A percentile compares a stretch with the other conserved stretches of the same genome.
Evolutionary conservation across 2,329 filamentous ascomycete species (phyloP).

Genomic region (Elsinoe perseae): DNA sequence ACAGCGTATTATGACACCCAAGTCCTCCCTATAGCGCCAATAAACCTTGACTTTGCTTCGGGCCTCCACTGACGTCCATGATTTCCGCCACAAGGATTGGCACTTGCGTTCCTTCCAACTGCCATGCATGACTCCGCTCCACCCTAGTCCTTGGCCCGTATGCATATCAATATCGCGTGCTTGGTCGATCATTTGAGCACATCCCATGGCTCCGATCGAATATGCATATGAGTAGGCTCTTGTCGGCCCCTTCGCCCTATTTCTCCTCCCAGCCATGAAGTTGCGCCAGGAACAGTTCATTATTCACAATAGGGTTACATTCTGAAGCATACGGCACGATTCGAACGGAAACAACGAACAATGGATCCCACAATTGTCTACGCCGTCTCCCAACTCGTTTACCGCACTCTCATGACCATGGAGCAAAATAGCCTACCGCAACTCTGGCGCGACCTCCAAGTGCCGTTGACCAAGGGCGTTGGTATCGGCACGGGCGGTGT

Average conservation of each 20-base stretch:
- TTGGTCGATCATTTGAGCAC: not conserved
- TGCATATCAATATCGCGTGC: not conserved
- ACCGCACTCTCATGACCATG: slow-evolving; percentile 11
- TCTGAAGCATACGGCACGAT: no score
- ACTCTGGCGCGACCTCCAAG: not conserved
- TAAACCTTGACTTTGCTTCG: no score
- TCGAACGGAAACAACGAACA: not conserved
- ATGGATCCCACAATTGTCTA: slow-evolving; percentile 10
- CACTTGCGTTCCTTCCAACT: slow-evolving; percentile 5
- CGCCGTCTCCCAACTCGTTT: slow-evolving; percentile 12
- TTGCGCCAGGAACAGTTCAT: no score
- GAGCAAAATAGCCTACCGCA: slow-evolving; percentile 4
- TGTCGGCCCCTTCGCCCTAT: no score
- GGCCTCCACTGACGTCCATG: not conserved
- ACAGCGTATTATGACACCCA: not conserved
- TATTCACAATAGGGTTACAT: no score
- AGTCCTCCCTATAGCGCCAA: not conserved
- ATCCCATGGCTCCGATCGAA: not conserved
- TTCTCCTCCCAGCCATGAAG: no score
- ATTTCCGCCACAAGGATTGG: slow-evolving; percentile 1
- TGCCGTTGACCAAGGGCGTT: slow-evolving; percentile 12
- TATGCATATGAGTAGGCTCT: no score
- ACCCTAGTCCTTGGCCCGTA: not conserved
- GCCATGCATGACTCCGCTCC: slow-evolving; percentile 3
- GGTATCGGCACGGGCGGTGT: not conserved